Base-by-base conservation (phyloP, 768 basidiomycete species). In the Trametes punicea region DNA sequence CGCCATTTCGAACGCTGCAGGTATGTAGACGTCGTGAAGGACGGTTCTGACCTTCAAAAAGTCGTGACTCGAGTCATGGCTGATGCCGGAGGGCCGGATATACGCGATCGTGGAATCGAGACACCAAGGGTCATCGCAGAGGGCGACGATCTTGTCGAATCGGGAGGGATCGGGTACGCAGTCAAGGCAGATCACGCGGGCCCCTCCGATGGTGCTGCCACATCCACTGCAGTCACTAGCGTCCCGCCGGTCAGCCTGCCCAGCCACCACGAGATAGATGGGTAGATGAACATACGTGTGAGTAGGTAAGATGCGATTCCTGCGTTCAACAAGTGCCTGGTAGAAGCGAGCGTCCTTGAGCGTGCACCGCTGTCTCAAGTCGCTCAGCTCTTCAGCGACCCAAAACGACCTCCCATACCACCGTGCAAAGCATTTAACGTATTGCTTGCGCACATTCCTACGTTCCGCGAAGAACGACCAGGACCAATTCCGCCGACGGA, bases 381-480 rank as follows among this genome's bases (percentile, higher is more conserved):
- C 18, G 9, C 6, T 10, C 18, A 41, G 18, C 20, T 41, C 4
- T 10, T 41, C 40, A 2, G 4, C 5, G 21, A 41, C n/a, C 18
- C 23, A n/a, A 9, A 15, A 18, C 20, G 44, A 18, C n/a, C 34
- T 7, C 46, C 6, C 30, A 23, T 25, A 29, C 39, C 13, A 8
- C 13, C 20, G 20, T 4, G 40, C 18, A n/a, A 16, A 20, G 20
- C 46, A 13, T 9, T 59, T 26, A 5, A 57, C 15, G 30, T 33
- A 61, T 11, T 8, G 21, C 26, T 45, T 61, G 27, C 60, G 56
- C 2, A 25, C 40, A 30, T 53, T 45, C 9, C 56, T 50, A 1
- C 61, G 58, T 25, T 47, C 49, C 16, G 40, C 47, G 33, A 65
- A 63, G 52, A 54, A 62, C 4, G 56, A 20, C 64, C 62, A 62